These are phyloP conservation scores for Lippia alba DNA, from an alignment of 305 asterid species.

Conservation along the genomic window DNA sequence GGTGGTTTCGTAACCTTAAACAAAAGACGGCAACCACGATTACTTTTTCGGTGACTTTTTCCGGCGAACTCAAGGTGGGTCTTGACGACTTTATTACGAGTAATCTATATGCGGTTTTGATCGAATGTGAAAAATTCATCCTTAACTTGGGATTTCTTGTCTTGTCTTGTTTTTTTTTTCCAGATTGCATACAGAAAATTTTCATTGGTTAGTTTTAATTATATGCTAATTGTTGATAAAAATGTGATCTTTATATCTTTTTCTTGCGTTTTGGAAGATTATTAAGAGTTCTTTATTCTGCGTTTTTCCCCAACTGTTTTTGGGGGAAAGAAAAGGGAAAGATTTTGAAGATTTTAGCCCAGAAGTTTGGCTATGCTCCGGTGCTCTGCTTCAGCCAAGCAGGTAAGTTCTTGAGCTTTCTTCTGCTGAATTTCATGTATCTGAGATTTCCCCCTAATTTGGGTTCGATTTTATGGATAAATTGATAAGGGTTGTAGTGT, in stretches of 20 bases:
- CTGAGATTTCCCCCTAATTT: not conserved
- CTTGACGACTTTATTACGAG: too few species aligned
- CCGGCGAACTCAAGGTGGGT: too few species aligned
- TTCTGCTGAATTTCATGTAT: not conserved
- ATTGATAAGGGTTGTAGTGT: not conserved
- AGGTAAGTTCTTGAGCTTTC: conserved; percentile 34
- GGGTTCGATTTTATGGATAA: not conserved
- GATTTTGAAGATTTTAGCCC: conserved; percentile 41
- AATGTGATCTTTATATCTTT: not conserved
- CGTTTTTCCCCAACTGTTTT: not conserved
- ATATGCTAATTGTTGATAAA: not conserved
- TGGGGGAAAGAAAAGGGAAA: not conserved
- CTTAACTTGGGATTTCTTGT: too few species aligned
- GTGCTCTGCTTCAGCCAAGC: conserved; percentile 48
- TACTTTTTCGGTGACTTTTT: too few species aligned
- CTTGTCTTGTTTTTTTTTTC: too few species aligned
- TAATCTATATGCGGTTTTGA: too few species aligned
- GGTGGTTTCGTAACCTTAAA: too few species aligned
- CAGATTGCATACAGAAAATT: too few species aligned
- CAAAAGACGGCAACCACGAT: too few species aligned
- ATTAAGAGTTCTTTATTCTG: not conserved
- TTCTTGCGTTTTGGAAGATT: not conserved
- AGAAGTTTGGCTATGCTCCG: conserved; percentile 24
- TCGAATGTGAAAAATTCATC: too few species aligned
- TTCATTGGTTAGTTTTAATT: not conserved